These are phyloP conservation scores for Carex littledalei DNA, from an alignment of 176 grass and related monocot genomes.

Conservation along the genomic window DNA sequence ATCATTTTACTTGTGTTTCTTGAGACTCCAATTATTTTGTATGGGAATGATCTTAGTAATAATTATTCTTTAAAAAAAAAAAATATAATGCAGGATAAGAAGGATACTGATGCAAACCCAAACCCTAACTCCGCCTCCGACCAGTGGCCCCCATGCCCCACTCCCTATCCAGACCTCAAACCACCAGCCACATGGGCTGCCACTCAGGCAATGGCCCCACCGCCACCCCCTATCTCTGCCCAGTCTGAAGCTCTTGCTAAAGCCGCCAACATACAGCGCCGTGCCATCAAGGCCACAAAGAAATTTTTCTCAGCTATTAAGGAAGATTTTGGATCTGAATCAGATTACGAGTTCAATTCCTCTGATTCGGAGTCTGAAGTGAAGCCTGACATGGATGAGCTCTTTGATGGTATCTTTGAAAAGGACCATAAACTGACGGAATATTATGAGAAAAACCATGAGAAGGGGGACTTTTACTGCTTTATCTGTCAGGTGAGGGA, in stretches of 20 bases:
- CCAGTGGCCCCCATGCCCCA: constrained; percentile 12
- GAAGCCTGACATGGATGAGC: constrained; percentile 15
- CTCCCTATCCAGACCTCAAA: constrained; percentile 16
- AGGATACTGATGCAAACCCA: constrained; percentile 6
- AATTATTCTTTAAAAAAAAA: not conserved
- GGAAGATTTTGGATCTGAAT: constrained; percentile 23
- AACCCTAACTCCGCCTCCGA: not conserved
- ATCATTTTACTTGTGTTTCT: not conserved
- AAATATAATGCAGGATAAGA: not conserved
- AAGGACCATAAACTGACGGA: constrained; percentile 11
- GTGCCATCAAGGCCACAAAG: constrained; percentile 10
- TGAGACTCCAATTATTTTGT: not conserved
- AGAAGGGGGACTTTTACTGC: constrained; percentile 28
- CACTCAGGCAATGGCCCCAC: constrained; percentile 8
- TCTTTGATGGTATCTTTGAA: constrained; percentile 14
- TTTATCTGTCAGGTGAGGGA: constrained; percentile 20
- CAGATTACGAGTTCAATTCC: not conserved
- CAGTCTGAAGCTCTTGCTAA: constrained; percentile 8
- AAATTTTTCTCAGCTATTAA: not conserved
- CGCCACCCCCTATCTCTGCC: not conserved
- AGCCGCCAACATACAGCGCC: constrained; percentile 1
- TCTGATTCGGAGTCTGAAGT: not conserved
- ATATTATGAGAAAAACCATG: constrained; percentile 19
- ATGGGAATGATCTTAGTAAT: not conserved
- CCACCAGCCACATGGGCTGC: constrained; percentile 19